A percentile compares a stretch with the other conserved stretches of the same genome.
These are phyloP conservation scores for Salix koriyanagi DNA, from an alignment of 345 rosid genomes.

Conservation along the genomic window DNA sequence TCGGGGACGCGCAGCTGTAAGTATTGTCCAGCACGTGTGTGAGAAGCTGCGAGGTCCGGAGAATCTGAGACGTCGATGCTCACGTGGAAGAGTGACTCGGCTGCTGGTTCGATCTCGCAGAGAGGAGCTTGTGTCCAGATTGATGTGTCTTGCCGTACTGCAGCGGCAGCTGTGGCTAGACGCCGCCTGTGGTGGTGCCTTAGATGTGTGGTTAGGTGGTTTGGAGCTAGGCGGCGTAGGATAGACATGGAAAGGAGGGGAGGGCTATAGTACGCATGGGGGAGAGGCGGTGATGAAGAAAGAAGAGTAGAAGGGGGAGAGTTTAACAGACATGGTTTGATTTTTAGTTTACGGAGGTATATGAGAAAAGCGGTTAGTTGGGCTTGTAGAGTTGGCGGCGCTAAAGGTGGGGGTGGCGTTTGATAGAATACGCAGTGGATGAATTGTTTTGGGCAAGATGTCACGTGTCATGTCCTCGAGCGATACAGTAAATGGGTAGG, in stretches of 20 bases:
- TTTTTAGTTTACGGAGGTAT: not conserved
- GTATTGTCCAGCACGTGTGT: slow-evolving; percentile 78
- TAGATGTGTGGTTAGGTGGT: slow-evolving; percentile 23
- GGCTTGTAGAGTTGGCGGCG: slow-evolving; percentile 35
- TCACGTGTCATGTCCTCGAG: slow-evolving; percentile 37
- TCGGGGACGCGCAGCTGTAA: slow-evolving; percentile 78
- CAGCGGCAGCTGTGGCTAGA: slow-evolving; percentile 45
- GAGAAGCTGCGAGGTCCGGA: slow-evolving; percentile 62
- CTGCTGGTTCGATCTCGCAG: slow-evolving; percentile 53
- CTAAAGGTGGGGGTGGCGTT: slow-evolving; percentile 32
- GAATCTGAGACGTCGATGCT: slow-evolving; percentile 68
- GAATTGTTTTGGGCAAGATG: not conserved
- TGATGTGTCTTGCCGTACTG: slow-evolving; percentile 65
- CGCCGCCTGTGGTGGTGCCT: slow-evolving; percentile 31
- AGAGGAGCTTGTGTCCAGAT: slow-evolving; percentile 74
- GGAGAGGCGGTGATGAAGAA: slow-evolving; percentile 1
- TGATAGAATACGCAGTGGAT: not conserved
- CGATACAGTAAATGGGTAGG: slow-evolving; percentile 1
- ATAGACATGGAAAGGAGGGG: slow-evolving; percentile 61
- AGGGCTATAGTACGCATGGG: slow-evolving; percentile 45
- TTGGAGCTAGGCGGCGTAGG: slow-evolving; percentile 49
- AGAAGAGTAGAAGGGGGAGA: not conserved
- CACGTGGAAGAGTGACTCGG: slow-evolving; percentile 82
- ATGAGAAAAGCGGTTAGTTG: not conserved
- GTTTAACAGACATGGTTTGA: slow-evolving; percentile 35